Conservation (phyloP, 1,284 basidiomycete genomes). For the Apiotrichum laibachii region DNA sequence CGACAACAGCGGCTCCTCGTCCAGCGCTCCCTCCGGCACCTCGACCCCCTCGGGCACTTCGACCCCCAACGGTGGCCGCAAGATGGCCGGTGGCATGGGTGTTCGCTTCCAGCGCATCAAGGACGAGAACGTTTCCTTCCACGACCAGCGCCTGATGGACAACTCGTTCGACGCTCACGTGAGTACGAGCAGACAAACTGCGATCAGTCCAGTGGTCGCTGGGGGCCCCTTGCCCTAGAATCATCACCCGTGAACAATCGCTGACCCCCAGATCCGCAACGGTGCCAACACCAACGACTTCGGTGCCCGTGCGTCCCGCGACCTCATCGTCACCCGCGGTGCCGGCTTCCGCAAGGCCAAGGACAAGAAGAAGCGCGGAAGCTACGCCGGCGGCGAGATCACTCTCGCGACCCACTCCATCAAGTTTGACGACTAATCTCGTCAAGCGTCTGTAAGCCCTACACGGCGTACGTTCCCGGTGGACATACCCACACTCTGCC, state of each 20-base stretch:
- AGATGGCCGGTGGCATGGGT: conserved; percentile 26
- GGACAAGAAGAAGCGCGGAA: conserved; percentile 98
- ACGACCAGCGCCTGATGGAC: conserved; percentile 64
- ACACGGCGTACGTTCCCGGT: not conserved
- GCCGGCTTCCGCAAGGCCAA: conserved; percentile 97
- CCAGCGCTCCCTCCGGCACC: conserved; percentile 19
- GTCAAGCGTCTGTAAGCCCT: not conserved
- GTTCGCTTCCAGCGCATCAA: conserved; percentile 80
- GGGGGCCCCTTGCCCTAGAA: too few relatives aligned
- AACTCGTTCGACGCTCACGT: conserved; percentile 84
- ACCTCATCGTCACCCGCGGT: conserved; percentile 89
- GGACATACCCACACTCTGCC: not conserved
- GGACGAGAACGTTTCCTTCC: conserved; percentile 60
- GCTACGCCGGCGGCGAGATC: conserved; percentile 86
- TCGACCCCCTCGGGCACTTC: conserved; percentile 22
- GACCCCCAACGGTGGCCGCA: conserved; percentile 18
- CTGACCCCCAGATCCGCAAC: conserved; percentile 55
- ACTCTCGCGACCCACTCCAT: conserved; percentile 81
- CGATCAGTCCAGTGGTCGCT: too few relatives aligned
- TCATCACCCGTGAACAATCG: not conserved
- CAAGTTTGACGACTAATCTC: conserved; percentile 62
- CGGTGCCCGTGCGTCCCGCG: conserved; percentile 76
- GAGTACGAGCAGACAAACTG: too few relatives aligned
- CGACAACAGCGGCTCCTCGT: conserved; percentile 13
- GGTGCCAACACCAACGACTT: conserved; percentile 67